Conservation (phyloP, 805 yeast genomes). For the Candida alai region DNA sequence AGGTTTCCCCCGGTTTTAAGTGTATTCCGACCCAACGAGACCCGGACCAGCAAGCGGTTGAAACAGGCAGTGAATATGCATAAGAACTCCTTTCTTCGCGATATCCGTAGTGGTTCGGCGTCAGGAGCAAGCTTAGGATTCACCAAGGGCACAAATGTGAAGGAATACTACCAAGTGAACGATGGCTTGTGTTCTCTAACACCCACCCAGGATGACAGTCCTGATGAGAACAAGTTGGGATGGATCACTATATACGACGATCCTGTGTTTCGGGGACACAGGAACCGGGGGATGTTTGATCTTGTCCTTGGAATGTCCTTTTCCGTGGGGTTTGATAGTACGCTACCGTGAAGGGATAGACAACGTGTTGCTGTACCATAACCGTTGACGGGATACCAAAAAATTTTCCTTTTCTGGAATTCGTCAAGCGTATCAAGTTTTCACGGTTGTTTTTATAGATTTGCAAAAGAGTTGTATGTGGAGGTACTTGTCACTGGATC, state of each 20-base stretch:
- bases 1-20: conserved; percentile 30
- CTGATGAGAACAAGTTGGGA: conserved; percentile 57
- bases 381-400: neutral
- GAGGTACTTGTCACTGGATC: too few relatives aligned
- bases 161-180: conserved; percentile 42
- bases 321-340: conserved; percentile 41
- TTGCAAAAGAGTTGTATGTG: too few relatives aligned
- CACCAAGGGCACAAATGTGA: conserved; percentile 20
- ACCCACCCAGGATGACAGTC: conserved; percentile 56
- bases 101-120: conserved; percentile 5
- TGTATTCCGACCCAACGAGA: conserved; percentile 40
- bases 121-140: conserved; percentile 10
- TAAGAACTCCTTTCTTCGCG: conserved; percentile 5
- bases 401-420: neutral
- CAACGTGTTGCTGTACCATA: neutral
- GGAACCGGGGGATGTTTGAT: conserved; percentile 48
- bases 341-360: neutral
- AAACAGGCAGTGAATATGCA: conserved; percentile 29
- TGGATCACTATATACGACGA: conserved; percentile 64
- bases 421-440: too few relatives aligned
- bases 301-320: conserved; percentile 49
- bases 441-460: conserved; percentile 1
- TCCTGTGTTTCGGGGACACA: conserved; percentile 17
- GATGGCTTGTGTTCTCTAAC: conserved; percentile 48
- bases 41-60: conserved; percentile 33